Evolutionary conservation across 495 filamentous ascomycete genomes (phyloP).

Genomic region (Thermochaetoides thermophila): DNA sequence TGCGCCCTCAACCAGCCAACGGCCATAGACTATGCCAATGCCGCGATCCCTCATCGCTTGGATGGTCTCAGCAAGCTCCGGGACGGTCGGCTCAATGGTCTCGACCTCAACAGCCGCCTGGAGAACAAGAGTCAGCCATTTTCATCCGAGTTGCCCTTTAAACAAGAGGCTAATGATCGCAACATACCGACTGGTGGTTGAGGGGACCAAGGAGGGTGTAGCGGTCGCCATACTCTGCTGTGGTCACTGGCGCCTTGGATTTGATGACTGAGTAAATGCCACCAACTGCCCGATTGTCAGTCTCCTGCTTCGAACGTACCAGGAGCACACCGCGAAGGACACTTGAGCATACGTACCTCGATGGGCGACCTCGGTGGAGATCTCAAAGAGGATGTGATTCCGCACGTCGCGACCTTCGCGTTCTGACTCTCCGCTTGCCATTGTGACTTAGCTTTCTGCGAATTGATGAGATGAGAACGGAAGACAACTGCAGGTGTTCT

Average conservation of each 20-base stretch:
- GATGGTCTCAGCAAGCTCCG: conserved; percentile 67
- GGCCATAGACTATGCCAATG: conserved; percentile 79
- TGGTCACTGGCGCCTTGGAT: conserved; percentile 95
- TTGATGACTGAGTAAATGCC: conserved; percentile 99
- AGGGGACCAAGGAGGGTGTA: conserved; percentile 93
- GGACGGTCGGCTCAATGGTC: conserved; percentile 69
- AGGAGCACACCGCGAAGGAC: too few relatives aligned
- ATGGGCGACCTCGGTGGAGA: conserved; percentile 94
- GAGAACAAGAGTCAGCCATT: not conserved
- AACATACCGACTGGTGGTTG: conserved; percentile 71
- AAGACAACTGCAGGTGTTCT: too few relatives aligned
- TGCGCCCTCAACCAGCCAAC: conserved; percentile 96
- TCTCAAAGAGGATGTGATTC: conserved; percentile 62
- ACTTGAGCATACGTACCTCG: conserved; percentile 43
- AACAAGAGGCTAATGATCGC: too few relatives aligned
- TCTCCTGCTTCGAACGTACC: not conserved
- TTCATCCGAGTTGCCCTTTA: too few relatives aligned
- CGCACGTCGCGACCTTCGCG: conserved; percentile 32
- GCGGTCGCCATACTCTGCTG: conserved; percentile 92
- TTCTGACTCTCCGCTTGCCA: conserved; percentile 20
- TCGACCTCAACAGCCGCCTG: conserved; percentile 94
- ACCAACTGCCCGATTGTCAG: conserved; percentile 47
- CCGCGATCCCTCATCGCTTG: conserved; percentile 80
- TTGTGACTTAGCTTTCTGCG: conserved; percentile 4
- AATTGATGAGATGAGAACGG: not conserved